These are phyloP conservation scores for Trifolium pratense DNA, from an alignment of 306 rosid genomes.

Conservation along the genomic window DNA sequence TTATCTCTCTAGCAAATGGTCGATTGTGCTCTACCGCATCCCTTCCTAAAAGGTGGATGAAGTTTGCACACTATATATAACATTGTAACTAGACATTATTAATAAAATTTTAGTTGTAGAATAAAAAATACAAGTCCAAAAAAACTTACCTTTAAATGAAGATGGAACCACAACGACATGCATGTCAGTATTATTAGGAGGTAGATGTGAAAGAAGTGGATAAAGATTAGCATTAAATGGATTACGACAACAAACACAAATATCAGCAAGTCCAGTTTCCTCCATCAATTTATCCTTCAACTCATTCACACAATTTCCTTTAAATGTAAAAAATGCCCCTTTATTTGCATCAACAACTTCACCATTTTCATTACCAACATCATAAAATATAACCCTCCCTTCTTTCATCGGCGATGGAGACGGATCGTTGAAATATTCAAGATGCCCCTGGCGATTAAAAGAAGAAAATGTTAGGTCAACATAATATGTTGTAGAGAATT, in stretches of 20 bases:
- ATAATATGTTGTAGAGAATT: background rate
- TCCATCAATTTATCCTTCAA: slow-evolving; percentile 59
- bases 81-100: background rate
- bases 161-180: slow-evolving; percentile 76
- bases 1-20: background rate
- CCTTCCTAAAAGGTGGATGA: no score
- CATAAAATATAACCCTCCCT: slow-evolving; percentile 69
- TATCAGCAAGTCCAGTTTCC: slow-evolving; percentile 57
- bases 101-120: background rate
- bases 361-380: slow-evolving; percentile 66
- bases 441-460: slow-evolving; percentile 35
- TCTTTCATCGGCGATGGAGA: slow-evolving; percentile 47
- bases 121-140: background rate
- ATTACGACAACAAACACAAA: slow-evolving; percentile 73
- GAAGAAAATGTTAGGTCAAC: background rate
- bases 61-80: background rate
- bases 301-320: slow-evolving; percentile 61
- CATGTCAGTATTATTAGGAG: slow-evolving; percentile 73
- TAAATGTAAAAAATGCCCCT: slow-evolving; percentile 59
- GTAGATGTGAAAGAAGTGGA: slow-evolving; percentile 84
- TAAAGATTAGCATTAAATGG: slow-evolving; percentile 74
- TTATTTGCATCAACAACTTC: slow-evolving; percentile 44
- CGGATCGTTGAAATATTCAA: background rate
- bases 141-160: slow-evolving; percentile 42
- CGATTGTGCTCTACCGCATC: no score